Conservation (phyloP, 495 filamentous ascomycete species). For the Penicillium daleae region DNA sequence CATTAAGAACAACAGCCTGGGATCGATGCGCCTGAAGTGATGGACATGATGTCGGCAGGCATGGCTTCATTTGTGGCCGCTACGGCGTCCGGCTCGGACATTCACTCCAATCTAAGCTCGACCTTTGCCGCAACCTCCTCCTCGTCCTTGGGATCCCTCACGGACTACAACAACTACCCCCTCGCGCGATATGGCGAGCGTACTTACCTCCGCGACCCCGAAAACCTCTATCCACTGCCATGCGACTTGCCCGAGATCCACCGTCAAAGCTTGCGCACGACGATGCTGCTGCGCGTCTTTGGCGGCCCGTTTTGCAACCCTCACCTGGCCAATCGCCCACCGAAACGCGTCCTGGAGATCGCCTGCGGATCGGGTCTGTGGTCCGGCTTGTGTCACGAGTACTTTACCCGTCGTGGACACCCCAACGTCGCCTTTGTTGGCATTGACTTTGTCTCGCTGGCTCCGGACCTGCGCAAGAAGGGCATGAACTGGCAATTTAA, state of each 20-base stretch:
- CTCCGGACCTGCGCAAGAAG: conserved; percentile 70
- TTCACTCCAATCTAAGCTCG: conserved; percentile 46
- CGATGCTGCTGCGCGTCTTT: conserved; percentile 79
- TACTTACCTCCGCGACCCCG: conserved; percentile 77
- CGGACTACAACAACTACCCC: conserved; percentile 57
- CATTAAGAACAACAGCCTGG: conserved; percentile 26
- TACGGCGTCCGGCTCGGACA: conserved; percentile 43
- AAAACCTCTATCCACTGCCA: conserved; percentile 79
- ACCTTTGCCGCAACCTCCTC: conserved; percentile 44
- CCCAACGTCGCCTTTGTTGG: conserved; percentile 74
- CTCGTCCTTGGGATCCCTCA: conserved; percentile 42
- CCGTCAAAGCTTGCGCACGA: conserved; percentile 80
- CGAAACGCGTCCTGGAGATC: conserved; percentile 79
- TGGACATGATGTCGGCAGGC: conserved; percentile 43
- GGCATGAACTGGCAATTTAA: conserved; percentile 88
- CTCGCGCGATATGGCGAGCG: conserved; percentile 77
- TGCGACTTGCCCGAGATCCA: conserved; percentile 88
- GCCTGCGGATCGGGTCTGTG: conserved; percentile 89
- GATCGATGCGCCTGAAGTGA: conserved; percentile 32
- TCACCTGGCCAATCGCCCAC: conserved; percentile 63
- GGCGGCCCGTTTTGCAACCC: conserved; percentile 79
- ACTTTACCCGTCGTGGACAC: conserved; percentile 67
- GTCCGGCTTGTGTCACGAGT: conserved; percentile 82
- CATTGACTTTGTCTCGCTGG: conserved; percentile 78
- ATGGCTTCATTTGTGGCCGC: conserved; percentile 32